Percentiles rank a stretch among this genome's conserved stretches.
These are phyloP conservation scores for Exophiala oligosperma DNA, from an alignment of 2,329 filamentous ascomycete genomes.

Conservation along the genomic window DNA sequence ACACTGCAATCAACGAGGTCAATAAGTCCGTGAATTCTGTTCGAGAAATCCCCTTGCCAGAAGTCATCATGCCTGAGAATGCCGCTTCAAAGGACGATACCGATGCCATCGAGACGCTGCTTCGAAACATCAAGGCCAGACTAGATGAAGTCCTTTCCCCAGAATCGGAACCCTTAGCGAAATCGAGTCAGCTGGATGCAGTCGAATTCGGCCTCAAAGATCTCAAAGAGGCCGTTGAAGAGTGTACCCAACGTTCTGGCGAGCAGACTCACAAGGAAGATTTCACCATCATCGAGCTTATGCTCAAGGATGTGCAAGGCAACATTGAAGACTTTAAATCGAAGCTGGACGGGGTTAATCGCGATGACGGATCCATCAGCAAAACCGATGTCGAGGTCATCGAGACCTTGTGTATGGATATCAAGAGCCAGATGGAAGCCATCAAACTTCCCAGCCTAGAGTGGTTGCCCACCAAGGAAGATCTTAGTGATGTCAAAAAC, in stretches of 20 bases:
- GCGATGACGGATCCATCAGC: constrained; percentile 61
- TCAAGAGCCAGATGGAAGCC: constrained; percentile 75
- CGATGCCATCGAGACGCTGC: constrained; percentile 83
- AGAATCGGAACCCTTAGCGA: constrained; percentile 68
- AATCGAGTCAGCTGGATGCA: constrained; percentile 59
- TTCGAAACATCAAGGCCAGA: constrained; percentile 84
- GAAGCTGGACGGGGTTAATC: constrained; percentile 39
- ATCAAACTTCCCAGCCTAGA: constrained; percentile 71
- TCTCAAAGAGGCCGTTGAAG: constrained; percentile 70
- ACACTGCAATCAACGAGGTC: constrained; percentile 50
- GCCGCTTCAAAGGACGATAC: constrained; percentile 77
- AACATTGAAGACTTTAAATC: constrained; percentile 70
- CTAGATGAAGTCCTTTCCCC: constrained; percentile 73
- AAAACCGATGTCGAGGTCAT: constrained; percentile 83
- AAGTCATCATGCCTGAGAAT: constrained; percentile 43
- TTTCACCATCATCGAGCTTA: constrained; percentile 70
- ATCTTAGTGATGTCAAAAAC: constrained; percentile 69
- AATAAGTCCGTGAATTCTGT: constrained; percentile 57
- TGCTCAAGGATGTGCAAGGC: constrained; percentile 74
- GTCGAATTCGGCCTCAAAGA: constrained; percentile 71
- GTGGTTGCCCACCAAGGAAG: constrained; percentile 71
- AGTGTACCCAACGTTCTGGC: constrained; percentile 64
- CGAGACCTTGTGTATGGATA: constrained; percentile 77
- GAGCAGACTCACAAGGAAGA: constrained; percentile 76
- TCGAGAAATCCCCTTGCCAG: constrained; percentile 40